Base-by-base conservation (phyloP, 2,329 filamentous ascomycete species). In the Lizonia empirigonia region DNA sequence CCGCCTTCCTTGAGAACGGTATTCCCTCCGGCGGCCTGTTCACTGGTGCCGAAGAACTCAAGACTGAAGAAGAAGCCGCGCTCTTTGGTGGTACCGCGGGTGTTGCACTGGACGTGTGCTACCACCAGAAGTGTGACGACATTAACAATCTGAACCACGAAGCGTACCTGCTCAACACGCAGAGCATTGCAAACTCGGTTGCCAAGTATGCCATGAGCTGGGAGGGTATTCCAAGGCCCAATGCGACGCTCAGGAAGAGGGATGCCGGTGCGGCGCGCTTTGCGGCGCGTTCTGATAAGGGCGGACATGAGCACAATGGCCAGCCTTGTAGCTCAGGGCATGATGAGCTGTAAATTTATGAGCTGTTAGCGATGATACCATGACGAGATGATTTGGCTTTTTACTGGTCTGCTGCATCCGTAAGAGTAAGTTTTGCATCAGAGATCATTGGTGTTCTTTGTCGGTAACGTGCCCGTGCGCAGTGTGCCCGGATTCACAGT, bases 11-110 rank as follows among this genome's bases (percentile, higher is more conserved):
- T 30, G 64, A 71, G 42, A 72, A 70, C 48, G 73, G 73, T 24
- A 73, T 75, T 26, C 68, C 74, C 2, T 69, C 70, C 0, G 73
- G 73, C 16, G 73, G 74, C 20, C 64, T 74, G 10, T 74, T 74
- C 56, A 76, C 74, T 2, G 74, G 74, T 12, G 73, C 73, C 13
- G 74, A 76, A 34, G 67, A 64, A 10, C 59, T 73, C 56, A 76
- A 76, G 62, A 76, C 72, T 1, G 63, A 55, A 15, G 69, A 71
- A 45, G 70, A 74, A 44, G 69, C 66, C 4, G 55, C 48, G 30
- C 55, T 73, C 5, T 75, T 74, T 38, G 73, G 73, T 16, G 73
- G 73, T 39, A 50, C 64, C 37, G 73, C 70, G 0, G 74, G 74
- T n/a, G 56, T 67, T 4, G 62, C 69, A 2, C 68, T 72, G 12